Evolutionary conservation across 2,329 filamentous ascomycete genomes (phyloP).

Genomic region (Thelonectria discophora): DNA sequence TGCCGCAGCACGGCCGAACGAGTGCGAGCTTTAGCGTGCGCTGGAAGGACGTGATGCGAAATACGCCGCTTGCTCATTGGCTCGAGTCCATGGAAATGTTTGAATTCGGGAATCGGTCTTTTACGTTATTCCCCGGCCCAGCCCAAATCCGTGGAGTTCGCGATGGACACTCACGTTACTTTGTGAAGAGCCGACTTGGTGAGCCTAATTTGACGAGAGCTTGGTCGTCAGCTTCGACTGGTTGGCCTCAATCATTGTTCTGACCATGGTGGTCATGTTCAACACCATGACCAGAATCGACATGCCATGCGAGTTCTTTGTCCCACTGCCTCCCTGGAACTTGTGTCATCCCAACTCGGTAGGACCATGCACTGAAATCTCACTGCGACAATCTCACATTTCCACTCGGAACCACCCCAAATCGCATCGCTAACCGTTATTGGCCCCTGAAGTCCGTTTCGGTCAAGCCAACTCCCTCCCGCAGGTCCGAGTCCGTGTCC

Average conservation of each 20-base stretch:
- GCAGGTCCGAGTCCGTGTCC: not conserved
- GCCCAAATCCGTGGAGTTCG: not conserved
- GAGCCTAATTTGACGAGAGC: too few relatives aligned
- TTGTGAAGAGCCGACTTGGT: not conserved
- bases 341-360: not conserved
- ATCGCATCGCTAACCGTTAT: too few relatives aligned
- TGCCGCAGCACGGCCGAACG: slow-evolving; percentile 6
- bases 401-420: too few relatives aligned
- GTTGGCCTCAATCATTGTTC: not conserved
- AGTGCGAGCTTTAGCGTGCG: slow-evolving; percentile 24
- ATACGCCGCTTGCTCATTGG: not conserved
- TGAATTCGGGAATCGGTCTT: slow-evolving; percentile 1
- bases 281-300: not conserved
- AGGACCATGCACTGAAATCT: not conserved
- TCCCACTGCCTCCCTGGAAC: not conserved
- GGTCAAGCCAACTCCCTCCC: not conserved
- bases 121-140: not conserved
- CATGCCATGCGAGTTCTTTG: not conserved
- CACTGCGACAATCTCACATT: not conserved
- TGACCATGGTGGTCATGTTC: not conserved
- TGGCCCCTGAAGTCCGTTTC: not conserved
- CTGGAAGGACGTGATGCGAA: not conserved
- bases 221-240: not conserved
- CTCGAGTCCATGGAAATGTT: not conserved
- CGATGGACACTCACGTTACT: not conserved